These are phyloP conservation scores for Zygnema circumcarinatum DNA, from an alignment of 139 green algal genomes.

Conservation along the genomic window DNA sequence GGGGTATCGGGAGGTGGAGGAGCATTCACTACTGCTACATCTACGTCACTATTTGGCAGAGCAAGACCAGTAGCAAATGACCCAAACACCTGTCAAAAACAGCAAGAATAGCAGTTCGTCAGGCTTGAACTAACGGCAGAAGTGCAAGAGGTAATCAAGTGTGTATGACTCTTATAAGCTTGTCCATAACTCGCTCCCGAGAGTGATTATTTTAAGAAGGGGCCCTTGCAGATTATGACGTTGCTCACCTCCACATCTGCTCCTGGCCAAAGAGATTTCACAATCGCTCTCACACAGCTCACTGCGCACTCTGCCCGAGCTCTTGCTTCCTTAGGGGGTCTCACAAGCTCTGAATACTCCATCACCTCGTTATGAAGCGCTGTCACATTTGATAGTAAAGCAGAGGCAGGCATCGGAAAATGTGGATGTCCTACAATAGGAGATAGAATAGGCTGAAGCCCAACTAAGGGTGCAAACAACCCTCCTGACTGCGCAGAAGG, in stretches of 20 bases:
- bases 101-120: not conserved
- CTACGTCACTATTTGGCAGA: constrained; percentile 52
- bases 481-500: not conserved
- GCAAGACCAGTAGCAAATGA: constrained; percentile 52
- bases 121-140: too few species aligned
- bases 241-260: constrained; percentile 43
- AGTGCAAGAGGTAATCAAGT: too few species aligned
- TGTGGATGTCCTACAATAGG: constrained; percentile 7
- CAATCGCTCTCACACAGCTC: not conserved
- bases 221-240: not conserved
- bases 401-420: constrained; percentile 23
- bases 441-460: not conserved
- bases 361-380: constrained; percentile 44
- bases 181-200: too few species aligned
- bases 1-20: constrained; percentile 28
- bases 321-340: constrained; percentile 34
- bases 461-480: not conserved
- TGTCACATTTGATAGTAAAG: constrained; percentile 28
- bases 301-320: constrained; percentile 20
- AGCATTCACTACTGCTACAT: constrained; percentile 48
- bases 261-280: constrained; percentile 19
- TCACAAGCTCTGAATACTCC: constrained; percentile 17
- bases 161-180: too few species aligned
- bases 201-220: too few species aligned
- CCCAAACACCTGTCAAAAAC: constrained; percentile 46